Evolutionary conservation across 176 grass and related monocot genomes (phyloP), one percentile per base, ranked within the genome.

Genomic region (Bromus sterilis): DNA sequence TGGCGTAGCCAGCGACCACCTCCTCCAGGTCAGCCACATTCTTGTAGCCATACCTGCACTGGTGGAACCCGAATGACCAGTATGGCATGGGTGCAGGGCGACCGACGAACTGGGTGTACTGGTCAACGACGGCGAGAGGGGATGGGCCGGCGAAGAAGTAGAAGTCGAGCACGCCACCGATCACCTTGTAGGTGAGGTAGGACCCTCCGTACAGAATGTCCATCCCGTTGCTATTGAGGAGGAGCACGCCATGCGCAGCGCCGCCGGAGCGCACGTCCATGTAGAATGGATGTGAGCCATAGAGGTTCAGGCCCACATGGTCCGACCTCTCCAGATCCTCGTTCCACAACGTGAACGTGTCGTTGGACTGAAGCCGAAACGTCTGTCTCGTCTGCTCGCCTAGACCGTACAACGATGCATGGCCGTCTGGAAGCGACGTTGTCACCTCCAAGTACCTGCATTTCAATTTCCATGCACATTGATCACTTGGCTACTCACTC

Each of bases 221-320:
- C 95, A 98, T 98, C 15, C 95, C 92, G 11, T 98, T 98, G 78
- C 95, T 98, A 66, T 91, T 98, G 20, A 98, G 89, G 5, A 98
- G 86, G 14, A 98, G 85, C 66, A 98, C 95, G 37, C 92, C 92
- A 10, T 98, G 95, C 9, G 95, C 75, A 9, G 32, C 24, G 68
- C 68, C 68, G 42, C 3, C 84, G 79, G 37, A 69, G 24, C 95
- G 65, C 34, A 98, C 71, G 75, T 98, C 95, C 44, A 98, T 80
- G 88, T 98, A 98, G 85, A 95, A 95, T 9, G 95, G 95, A 65
- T 98, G 95, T 1, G 90, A 98, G 5, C 95, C 92, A 15, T 98
- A 98, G 9, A 98, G 83, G 76, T 98, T 98, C 30, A 89, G 21
- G 53, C 95, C 86, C 0, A 60, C 40, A 15, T 18, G 23, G 53